These are phyloP conservation scores for Phalaenopsis aphrodite DNA, from an alignment of 106 monocot genomes.

Conservation along the genomic window DNA sequence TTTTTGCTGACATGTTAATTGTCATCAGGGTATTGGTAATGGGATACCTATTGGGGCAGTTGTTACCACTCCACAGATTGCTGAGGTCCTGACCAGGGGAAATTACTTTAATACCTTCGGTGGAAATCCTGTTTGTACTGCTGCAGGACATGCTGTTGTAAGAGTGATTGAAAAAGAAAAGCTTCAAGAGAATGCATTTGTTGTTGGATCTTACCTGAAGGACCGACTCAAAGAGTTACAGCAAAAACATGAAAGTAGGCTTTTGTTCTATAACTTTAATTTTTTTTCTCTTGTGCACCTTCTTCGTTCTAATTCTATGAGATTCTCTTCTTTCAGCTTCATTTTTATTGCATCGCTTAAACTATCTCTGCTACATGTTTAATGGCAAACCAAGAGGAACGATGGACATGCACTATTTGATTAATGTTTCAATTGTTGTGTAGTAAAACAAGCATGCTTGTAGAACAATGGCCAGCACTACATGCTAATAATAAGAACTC, in stretches of 20 bases:
- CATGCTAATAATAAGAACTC: neutral
- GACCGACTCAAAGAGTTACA: slow-evolving; percentile 39
- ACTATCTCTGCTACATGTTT: neutral
- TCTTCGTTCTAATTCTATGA: neutral
- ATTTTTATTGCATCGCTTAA: neutral
- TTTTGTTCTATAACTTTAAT: neutral
- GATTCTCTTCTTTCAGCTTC: neutral
- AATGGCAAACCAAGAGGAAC: neutral
- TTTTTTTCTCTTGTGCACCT: neutral
- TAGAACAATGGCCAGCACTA: neutral
- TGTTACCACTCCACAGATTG: slow-evolving; percentile 67
- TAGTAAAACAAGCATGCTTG: neutral
- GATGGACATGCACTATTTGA: neutral
- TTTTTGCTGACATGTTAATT: neutral
- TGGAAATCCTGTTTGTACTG: slow-evolving; percentile 67
- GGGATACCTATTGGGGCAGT: slow-evolving; percentile 75
- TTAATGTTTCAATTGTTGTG: neutral
- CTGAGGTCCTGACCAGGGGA: slow-evolving; percentile 57
- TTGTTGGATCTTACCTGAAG: slow-evolving; percentile 68
- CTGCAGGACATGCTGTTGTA: slow-evolving; percentile 63
- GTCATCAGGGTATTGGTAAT: slow-evolving; percentile 66
- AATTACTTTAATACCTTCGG: slow-evolving; percentile 85
- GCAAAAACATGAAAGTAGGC: slow-evolving; percentile 68
- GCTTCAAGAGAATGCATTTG: slow-evolving; percentile 63
- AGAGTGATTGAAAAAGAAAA: slow-evolving; percentile 68